Evolutionary conservation across 1,284 basidiomycete genomes (phyloP).

Genomic region (Puccinia horiana): DNA sequence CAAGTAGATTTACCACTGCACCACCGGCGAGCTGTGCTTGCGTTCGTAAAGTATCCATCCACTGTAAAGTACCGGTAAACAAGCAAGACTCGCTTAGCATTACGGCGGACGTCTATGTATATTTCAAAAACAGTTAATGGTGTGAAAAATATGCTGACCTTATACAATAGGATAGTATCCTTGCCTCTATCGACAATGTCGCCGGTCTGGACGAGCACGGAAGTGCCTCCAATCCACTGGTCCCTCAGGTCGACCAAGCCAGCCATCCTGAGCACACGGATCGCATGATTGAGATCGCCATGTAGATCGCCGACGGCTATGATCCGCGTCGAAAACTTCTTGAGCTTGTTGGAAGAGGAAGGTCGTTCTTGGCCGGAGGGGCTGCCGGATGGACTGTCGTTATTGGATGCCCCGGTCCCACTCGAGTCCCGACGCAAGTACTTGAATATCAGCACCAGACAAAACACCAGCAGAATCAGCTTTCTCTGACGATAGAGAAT

Average conservation of each 20-base stretch:
- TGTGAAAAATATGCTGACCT: background rate
- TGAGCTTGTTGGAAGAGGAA: background rate
- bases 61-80: conserved; percentile 56
- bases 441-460: background rate
- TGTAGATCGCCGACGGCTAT: conserved; percentile 81
- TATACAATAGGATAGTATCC: conserved; percentile 29
- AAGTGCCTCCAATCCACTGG: conserved; percentile 68
- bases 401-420: background rate
- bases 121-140: background rate
- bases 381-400: background rate
- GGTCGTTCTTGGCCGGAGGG: background rate
- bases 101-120: background rate
- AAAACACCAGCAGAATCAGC: background rate
- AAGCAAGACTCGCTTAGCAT: background rate
- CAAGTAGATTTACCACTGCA: conserved; percentile 72
- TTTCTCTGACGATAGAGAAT: background rate
- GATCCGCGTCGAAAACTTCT: conserved; percentile 59
- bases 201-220: conserved; percentile 75
- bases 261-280: conserved; percentile 74
- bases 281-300: conserved; percentile 70
- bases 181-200: conserved; percentile 71
- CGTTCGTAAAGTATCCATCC: conserved; percentile 77
- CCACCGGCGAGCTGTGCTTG: conserved; percentile 73
- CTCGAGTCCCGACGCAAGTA: background rate
- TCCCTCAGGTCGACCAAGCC: conserved; percentile 69